These are phyloP conservation scores for Talaromyces funiculosus DNA, from an alignment of 2,329 filamentous ascomycete genomes.

Conservation along the genomic window DNA sequence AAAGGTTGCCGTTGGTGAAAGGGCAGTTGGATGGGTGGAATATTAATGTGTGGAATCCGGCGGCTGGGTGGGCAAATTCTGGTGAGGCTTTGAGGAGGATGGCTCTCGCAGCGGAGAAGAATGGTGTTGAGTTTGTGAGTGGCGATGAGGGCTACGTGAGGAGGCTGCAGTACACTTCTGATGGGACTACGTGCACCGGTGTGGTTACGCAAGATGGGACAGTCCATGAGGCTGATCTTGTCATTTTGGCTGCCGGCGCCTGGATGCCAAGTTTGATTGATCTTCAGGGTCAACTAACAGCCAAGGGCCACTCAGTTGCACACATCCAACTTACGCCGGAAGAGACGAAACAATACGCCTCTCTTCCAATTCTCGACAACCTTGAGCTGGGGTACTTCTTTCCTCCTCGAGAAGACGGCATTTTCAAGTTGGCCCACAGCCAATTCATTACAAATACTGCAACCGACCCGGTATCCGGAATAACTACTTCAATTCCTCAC, in stretches of 20 bases:
- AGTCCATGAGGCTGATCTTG: conserved; percentile 46
- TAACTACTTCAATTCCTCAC: conserved; percentile 7
- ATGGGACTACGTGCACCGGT: conserved; percentile 28
- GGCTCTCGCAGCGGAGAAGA: conserved; percentile 38
- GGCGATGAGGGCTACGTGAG: conserved; percentile 6
- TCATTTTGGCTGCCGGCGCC: conserved; percentile 53
- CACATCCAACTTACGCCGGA: conserved; percentile 50
- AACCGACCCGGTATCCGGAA: background rate
- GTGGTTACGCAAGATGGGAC: conserved; percentile 46
- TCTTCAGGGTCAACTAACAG: conserved; percentile 46
- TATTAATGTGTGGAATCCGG: conserved; percentile 35
- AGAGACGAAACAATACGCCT: conserved; percentile 45
- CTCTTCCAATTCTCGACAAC: conserved; percentile 49
- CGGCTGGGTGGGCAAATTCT: conserved; percentile 52
- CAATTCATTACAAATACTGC: conserved; percentile 53
- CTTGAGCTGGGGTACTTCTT: conserved; percentile 12
- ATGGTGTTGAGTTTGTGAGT: conserved; percentile 34
- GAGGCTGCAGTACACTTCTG: background rate
- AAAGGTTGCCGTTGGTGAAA: conserved; percentile 41
- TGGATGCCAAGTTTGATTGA: conserved; percentile 50
- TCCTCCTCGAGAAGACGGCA: conserved; percentile 30
- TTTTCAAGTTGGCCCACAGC: conserved; percentile 59
- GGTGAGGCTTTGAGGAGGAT: conserved; percentile 42
- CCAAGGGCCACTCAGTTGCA: conserved; percentile 56
- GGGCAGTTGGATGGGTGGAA: conserved; percentile 12